Evolutionary conservation across 345 rosid species (phyloP).

Genomic region (Stellera chamaejasme): DNA sequence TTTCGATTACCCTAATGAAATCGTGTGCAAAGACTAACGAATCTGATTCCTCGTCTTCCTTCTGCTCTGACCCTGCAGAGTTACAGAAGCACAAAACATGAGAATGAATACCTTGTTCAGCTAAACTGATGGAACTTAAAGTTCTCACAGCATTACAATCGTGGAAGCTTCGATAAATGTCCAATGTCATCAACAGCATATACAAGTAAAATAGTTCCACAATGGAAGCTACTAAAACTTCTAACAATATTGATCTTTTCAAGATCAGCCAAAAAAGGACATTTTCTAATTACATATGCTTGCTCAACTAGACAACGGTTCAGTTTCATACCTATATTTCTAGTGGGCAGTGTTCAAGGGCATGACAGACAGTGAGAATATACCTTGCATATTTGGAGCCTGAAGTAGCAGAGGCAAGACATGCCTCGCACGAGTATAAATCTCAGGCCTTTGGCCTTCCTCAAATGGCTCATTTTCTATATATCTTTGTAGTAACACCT

Average conservation of each 20-base stretch:
- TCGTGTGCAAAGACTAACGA: constrained; percentile 50
- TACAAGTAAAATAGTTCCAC: background rate
- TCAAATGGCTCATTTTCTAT: constrained; percentile 93
- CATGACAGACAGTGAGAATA: background rate
- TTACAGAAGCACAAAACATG: background rate
- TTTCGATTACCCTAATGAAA: constrained; percentile 58
- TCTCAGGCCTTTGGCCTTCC: constrained; percentile 63
- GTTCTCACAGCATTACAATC: too few species aligned
- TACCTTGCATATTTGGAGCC: constrained; percentile 80
- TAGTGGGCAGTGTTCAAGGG: background rate
- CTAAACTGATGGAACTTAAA: background rate
- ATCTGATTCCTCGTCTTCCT: constrained; percentile 52
- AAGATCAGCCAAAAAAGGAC: too few species aligned
- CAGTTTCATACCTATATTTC: background rate
- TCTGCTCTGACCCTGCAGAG: constrained; percentile 47
- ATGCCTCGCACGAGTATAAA: constrained; percentile 66
- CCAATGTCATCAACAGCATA: background rate
- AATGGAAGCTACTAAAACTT: too few species aligned
- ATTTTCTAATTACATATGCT: too few species aligned
- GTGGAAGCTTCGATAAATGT: too few species aligned
- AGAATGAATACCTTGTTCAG: background rate
- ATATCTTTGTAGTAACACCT: constrained; percentile 80
- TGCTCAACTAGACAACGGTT: too few species aligned
- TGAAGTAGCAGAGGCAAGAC: constrained; percentile 77
- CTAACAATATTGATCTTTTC: too few species aligned